These are phyloP conservation scores for Metschnikowia shivogae DNA, from an alignment of 805 yeast genomes.

Conservation along the genomic window DNA sequence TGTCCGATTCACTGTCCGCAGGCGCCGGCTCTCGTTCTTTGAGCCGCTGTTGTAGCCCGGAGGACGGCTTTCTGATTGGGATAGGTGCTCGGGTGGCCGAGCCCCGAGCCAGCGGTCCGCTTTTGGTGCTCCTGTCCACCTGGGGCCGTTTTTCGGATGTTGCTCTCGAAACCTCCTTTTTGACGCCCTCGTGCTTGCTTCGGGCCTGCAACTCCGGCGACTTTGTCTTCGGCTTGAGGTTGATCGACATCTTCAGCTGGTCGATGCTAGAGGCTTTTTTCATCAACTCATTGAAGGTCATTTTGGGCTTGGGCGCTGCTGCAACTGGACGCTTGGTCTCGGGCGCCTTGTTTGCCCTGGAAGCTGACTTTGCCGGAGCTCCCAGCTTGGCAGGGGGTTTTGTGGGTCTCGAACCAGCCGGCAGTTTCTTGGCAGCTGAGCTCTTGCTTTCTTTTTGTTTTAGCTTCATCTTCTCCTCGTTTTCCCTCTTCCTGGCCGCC, in stretches of 20 bases:
- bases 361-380: background rate
- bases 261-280: slow-evolving; percentile 62
- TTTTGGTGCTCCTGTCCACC: background rate
- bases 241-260: slow-evolving; percentile 36
- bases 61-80: slow-evolving; percentile 56
- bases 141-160: background rate
- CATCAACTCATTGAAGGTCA: slow-evolving; percentile 66
- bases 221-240: slow-evolving; percentile 38
- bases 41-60: slow-evolving; percentile 44
- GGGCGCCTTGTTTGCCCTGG: slow-evolving; percentile 1
- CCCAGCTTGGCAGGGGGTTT: background rate
- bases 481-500: slow-evolving; percentile 59
- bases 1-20: slow-evolving; percentile 42
- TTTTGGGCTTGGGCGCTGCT: slow-evolving; percentile 25
- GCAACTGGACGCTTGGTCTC: background rate
- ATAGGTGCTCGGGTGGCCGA: slow-evolving; percentile 23
- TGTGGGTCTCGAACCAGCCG: background rate
- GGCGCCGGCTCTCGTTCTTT: slow-evolving; percentile 14
- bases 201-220: slow-evolving; percentile 10
- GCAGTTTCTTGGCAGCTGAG: slow-evolving; percentile 20
- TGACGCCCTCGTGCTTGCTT: background rate
- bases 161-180: background rate
- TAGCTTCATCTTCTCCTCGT: slow-evolving; percentile 34
- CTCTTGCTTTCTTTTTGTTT: slow-evolving; percentile 35
- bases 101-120: background rate